Conservation (phyloP, 2,329 filamentous ascomycete genomes). For the Fusarium sp. region DNA sequence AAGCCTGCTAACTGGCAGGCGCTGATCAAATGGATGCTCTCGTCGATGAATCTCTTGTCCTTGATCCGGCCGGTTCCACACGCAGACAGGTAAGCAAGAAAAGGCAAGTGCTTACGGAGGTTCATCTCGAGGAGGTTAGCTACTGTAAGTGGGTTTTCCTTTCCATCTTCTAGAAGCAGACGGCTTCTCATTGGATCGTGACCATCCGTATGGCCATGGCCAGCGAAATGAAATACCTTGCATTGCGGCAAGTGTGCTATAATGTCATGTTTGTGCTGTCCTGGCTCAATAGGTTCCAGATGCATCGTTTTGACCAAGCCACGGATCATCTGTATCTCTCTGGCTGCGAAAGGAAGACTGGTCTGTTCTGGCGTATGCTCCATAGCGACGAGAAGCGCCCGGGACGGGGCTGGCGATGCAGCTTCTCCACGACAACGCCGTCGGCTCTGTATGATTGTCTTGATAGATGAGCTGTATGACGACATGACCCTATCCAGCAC, state of each 20-base stretch:
- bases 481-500: background rate
- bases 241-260: background rate
- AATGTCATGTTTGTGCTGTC: background rate
- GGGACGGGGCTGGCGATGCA: too few relatives aligned
- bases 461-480: background rate
- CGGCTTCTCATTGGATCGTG: background rate
- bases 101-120: background rate
- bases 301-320: background rate
- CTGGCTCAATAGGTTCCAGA: background rate
- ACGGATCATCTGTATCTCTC: background rate
- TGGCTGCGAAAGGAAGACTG: background rate
- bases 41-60: background rate
- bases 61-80: background rate
- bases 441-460: background rate
- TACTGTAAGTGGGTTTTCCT: background rate
- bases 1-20: background rate
- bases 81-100: conserved; percentile 2
- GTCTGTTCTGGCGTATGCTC: background rate
- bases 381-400: background rate
- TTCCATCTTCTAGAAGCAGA: background rate
- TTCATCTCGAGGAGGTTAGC: background rate
- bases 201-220: background rate
- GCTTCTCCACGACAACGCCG: background rate
- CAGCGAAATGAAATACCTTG: conserved; percentile 6
- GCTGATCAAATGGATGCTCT: conserved; percentile 6